Evolutionary conservation across 164 flowering plant species (phyloP).

Genomic region (Sedum album): DNA sequence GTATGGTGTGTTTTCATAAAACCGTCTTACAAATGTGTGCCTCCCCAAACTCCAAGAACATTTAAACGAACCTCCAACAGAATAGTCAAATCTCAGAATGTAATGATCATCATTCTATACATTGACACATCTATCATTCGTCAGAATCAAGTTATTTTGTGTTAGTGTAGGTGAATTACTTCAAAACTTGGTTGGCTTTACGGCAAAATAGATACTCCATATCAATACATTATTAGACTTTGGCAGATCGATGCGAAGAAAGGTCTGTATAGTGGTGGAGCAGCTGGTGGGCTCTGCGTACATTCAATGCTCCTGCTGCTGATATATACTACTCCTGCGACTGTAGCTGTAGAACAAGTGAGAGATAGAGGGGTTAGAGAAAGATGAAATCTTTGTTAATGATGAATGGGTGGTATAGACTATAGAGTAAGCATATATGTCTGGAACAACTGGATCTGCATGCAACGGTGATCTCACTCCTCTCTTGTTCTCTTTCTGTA

Average conservation of each 20-base stretch:
- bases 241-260: neutral
- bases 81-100: constrained; percentile 5
- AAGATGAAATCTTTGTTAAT: neutral
- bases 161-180: neutral
- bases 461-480: constrained; percentile 5
- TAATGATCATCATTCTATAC: neutral
- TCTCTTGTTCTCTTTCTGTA: neutral
- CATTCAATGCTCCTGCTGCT: constrained; percentile 5
- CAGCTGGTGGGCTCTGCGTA: constrained; percentile 2
- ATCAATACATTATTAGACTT: neutral
- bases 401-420: neutral
- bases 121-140: neutral
- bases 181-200: neutral
- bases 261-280: neutral
- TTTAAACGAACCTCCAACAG: constrained; percentile 4
- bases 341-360: constrained; percentile 3
- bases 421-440: neutral
- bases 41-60: constrained; percentile 8
- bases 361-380: neutral
- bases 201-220: neutral
- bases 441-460: constrained; percentile 7
- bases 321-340: constrained; percentile 2
- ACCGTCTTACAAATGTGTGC: constrained; percentile 8
- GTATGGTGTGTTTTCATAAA: constrained; percentile 8
- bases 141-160: constrained; percentile 3